These are phyloP conservation scores for Flagelloscypha sp. DNA, from an alignment of 768 basidiomycete species.

Conservation along the genomic window DNA sequence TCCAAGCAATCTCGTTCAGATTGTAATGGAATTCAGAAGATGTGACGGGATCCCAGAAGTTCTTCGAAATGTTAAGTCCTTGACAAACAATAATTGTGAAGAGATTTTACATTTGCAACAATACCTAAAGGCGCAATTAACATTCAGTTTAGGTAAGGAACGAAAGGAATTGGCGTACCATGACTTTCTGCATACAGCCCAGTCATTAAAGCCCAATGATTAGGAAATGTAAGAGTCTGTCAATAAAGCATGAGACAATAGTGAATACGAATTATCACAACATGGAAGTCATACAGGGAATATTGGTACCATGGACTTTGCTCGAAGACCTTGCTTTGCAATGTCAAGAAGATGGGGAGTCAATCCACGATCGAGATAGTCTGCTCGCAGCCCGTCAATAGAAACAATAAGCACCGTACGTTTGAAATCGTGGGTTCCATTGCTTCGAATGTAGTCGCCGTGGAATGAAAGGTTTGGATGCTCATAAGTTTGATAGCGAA, in stretches of 20 bases:
- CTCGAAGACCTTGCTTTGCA: slow-evolving; percentile 75
- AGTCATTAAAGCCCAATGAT: slow-evolving; percentile 90
- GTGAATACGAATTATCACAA: background rate
- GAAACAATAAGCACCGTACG: slow-evolving; percentile 79
- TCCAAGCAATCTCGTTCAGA: slow-evolving; percentile 49
- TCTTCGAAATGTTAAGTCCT: slow-evolving; percentile 31
- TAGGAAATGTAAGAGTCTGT: slow-evolving; percentile 86
- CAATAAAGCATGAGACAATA: slow-evolving; percentile 7
- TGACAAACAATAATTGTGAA: background rate
- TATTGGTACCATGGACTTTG: slow-evolving; percentile 80
- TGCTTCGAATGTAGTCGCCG: slow-evolving; percentile 44
- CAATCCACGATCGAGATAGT: slow-evolving; percentile 78
- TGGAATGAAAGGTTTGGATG: slow-evolving; percentile 26
- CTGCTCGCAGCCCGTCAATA: slow-evolving; percentile 80
- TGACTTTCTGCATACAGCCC: slow-evolving; percentile 86
- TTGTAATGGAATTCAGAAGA: slow-evolving; percentile 68
- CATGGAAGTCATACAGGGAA: slow-evolving; percentile 57
- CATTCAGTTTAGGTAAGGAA: background rate
- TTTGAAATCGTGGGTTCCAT: slow-evolving; percentile 79
- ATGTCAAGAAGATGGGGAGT: slow-evolving; percentile 79
- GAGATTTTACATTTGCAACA: background rate
- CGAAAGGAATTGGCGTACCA: slow-evolving; percentile 38
- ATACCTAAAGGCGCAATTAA: background rate
- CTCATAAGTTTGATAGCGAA: slow-evolving; percentile 15
- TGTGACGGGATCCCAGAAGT: slow-evolving; percentile 76